phyloP scores from a whole-genome alignment of 495 filamentous ascomycete genomes.

The Trichoderma erinaceum region DNA sequence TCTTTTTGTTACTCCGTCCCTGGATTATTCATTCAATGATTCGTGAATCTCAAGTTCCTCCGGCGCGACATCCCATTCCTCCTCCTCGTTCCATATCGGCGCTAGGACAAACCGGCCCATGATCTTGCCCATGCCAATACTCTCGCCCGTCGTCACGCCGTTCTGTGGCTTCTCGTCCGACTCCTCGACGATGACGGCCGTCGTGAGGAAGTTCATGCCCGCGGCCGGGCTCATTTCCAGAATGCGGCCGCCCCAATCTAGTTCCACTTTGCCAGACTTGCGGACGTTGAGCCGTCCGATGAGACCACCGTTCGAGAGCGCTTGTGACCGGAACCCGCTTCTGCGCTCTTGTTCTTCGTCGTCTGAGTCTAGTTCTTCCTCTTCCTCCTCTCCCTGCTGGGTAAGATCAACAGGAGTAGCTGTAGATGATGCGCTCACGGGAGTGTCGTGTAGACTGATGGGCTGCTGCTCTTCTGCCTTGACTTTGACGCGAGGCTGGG shows the following conservation, averaged over 20 bases:
- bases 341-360: conserved; percentile 21
- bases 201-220: conserved; percentile 38
- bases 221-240: conserved; percentile 41
- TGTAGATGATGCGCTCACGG: conserved; percentile 20
- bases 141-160: conserved; percentile 27
- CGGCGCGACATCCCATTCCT: conserved; percentile 35
- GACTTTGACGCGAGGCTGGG: conserved; percentile 22
- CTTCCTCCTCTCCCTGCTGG: conserved; percentile 26
- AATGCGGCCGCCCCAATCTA: conserved; percentile 54
- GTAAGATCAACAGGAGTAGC: conserved; percentile 30
- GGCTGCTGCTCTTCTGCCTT: conserved; percentile 27
- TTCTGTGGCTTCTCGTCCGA: conserved; percentile 33
- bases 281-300: conserved; percentile 55
- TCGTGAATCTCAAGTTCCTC: conserved; percentile 21
- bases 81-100: conserved; percentile 47
- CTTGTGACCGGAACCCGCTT: conserved; percentile 23
- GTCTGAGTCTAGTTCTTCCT: conserved; percentile 26
- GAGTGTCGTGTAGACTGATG: conserved; percentile 23
- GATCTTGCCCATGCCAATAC: conserved; percentile 52
- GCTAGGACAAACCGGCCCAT: conserved; percentile 52
- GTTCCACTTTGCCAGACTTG: conserved; percentile 52
- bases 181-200: conserved; percentile 40
- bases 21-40: background rate
- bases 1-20: background rate
- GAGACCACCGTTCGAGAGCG: conserved; percentile 39